A percentile compares a stretch with the other conserved stretches of the same genome.
Conservation (phyloP, 805 yeast genomes). For the Yarrowia bubula region DNA sequence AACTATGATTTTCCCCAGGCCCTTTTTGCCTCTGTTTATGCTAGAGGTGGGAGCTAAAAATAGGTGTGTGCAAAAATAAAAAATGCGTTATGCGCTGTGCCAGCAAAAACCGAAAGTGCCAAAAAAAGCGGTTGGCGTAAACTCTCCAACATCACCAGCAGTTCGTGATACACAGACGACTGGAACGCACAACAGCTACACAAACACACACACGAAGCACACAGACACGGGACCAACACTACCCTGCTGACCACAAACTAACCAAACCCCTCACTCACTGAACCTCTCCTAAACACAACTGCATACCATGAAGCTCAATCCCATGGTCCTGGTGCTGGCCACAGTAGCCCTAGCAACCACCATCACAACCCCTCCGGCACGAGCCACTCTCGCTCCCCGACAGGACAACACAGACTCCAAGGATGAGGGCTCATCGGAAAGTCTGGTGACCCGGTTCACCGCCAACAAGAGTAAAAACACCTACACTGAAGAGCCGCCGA, state of each 20-base stretch:
- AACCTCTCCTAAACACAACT: not conserved
- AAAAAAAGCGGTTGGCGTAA: not conserved
- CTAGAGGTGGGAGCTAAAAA: not conserved
- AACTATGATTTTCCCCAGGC: not conserved
- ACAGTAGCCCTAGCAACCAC: constrained; percentile 17
- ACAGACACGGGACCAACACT: not conserved
- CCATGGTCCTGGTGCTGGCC: constrained; percentile 23
- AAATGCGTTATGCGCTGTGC: constrained; percentile 6
- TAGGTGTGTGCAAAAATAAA: constrained; percentile 11
- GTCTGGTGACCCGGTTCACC: not conserved
- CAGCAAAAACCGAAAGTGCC: constrained; percentile 4
- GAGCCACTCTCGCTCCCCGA: constrained; percentile 9
- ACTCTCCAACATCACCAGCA: constrained; percentile 15
- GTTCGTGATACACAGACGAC: not conserved
- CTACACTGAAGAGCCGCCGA: constrained; percentile 15
- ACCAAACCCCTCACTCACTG: not conserved
- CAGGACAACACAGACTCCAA: constrained; percentile 9
- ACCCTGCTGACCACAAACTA: not conserved
- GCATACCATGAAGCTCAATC: constrained; percentile 26
- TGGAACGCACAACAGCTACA: not conserved
- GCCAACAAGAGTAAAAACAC: constrained; percentile 21
- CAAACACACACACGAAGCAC: not conserved
- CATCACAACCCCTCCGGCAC: constrained; percentile 21
- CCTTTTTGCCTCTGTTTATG: not conserved
- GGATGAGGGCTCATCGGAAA: not conserved